These are phyloP conservation scores for Nepenthes mirabilis DNA, from an alignment of 148 eudicot genomes.

Conservation along the genomic window DNA sequence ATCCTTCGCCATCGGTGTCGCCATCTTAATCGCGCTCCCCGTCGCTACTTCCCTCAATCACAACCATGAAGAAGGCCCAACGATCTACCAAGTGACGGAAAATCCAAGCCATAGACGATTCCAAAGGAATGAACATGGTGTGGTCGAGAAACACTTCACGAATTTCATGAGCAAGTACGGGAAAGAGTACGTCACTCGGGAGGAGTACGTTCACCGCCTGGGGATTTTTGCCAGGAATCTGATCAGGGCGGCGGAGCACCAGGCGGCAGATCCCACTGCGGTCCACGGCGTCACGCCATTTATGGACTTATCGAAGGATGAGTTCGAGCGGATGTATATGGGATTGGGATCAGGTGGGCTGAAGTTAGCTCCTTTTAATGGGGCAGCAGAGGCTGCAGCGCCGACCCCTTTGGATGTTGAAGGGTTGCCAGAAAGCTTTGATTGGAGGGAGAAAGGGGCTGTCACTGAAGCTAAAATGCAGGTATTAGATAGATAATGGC, in stretches of 20 bases:
- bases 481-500: conserved; percentile 18
- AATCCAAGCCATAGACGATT: not conserved
- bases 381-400: conserved; percentile 3
- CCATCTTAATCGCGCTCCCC: too few species aligned
- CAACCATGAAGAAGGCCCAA: not conserved
- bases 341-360: conserved; percentile 25
- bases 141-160: conserved; percentile 33
- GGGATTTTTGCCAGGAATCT: conserved; percentile 54
- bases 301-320: conserved; percentile 52
- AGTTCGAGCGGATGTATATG: conserved; percentile 45
- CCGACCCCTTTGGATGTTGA: conserved; percentile 32
- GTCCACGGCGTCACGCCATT: conserved; percentile 79
- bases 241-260: conserved; percentile 75
- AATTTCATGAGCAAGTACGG: conserved; percentile 41
- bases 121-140: not conserved
- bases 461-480: conserved; percentile 79
- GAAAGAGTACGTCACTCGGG: conserved; percentile 40
- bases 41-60: too few species aligned
- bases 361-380: not conserved
- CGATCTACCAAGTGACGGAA: not conserved
- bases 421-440: conserved; percentile 62
- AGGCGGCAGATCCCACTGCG: conserved; percentile 79
- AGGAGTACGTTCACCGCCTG: conserved; percentile 63
- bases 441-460: conserved; percentile 92
- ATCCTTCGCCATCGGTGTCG: too few species aligned